A percentile compares a stretch with the other conserved stretches of the same genome.
phyloP scores from a whole-genome alignment of 2,329 filamentous ascomycete species.

The Cyphellophora europaea region DNA sequence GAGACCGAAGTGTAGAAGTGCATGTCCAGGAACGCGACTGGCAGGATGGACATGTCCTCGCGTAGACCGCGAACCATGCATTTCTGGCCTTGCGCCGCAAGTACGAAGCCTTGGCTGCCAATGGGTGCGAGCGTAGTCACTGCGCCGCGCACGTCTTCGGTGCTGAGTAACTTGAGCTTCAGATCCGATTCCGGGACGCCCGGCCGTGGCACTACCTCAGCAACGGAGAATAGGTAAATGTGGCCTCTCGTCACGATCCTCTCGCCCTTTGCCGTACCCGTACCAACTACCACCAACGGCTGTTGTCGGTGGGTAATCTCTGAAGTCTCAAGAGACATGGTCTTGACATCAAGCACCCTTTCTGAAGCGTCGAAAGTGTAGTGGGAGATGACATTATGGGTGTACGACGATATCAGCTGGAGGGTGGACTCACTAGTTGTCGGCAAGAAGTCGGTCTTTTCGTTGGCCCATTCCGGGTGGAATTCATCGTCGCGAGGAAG shows the following conservation, averaged over 20 bases:
- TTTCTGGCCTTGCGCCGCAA: slow-evolving; percentile 90
- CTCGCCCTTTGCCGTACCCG: slow-evolving; percentile 77
- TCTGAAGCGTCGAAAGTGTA: slow-evolving; percentile 66
- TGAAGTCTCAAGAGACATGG: slow-evolving; percentile 77
- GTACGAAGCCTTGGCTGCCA: slow-evolving; percentile 77
- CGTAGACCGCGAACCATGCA: slow-evolving; percentile 94
- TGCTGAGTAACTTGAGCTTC: slow-evolving; percentile 74
- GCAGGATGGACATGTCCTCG: slow-evolving; percentile 84
- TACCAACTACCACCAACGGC: slow-evolving; percentile 75
- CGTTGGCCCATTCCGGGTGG: slow-evolving; percentile 69
- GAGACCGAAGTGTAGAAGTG: slow-evolving; percentile 84
- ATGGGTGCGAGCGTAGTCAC: slow-evolving; percentile 80
- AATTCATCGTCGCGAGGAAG: slow-evolving; percentile 79
- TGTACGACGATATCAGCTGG: slow-evolving; percentile 68
- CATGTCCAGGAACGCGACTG: slow-evolving; percentile 96
- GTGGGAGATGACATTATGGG: slow-evolving; percentile 69
- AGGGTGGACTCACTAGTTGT: slow-evolving; percentile 62
- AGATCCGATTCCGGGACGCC: slow-evolving; percentile 76
- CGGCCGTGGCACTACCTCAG: slow-evolving; percentile 82
- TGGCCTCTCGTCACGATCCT: slow-evolving; percentile 78
- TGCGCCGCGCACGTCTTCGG: slow-evolving; percentile 85
- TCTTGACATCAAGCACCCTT: slow-evolving; percentile 70
- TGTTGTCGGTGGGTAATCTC: slow-evolving; percentile 82
- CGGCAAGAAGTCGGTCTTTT: slow-evolving; percentile 51
- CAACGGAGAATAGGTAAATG: slow-evolving; percentile 85